Percentiles rank a stretch among this genome's conserved stretches.
Evolutionary conservation across 164 flowering plant species (phyloP).

Genomic region (Paratinospora sagittata): DNA sequence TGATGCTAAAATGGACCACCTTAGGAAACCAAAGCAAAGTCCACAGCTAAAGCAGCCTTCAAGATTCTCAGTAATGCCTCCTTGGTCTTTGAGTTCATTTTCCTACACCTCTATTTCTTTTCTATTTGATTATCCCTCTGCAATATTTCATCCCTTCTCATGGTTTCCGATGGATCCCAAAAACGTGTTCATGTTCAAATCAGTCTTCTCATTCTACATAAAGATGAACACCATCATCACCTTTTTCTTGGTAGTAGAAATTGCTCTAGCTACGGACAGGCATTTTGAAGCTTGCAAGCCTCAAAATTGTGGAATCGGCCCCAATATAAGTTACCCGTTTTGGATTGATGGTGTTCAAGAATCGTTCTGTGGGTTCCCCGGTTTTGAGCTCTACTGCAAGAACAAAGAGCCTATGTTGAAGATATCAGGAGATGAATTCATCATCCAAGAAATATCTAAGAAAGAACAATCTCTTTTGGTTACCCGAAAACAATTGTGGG

Average conservation of each 20-base stretch:
- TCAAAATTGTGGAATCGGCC: slow-evolving; percentile 14
- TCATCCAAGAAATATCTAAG: slow-evolving; percentile 8
- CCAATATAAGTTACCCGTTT: slow-evolving; percentile 17
- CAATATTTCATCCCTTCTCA: background rate
- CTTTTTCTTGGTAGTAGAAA: no score
- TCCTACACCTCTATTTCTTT: background rate
- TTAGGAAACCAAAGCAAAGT: no score
- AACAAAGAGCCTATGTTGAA: slow-evolving; percentile 1
- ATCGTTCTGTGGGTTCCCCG: slow-evolving; percentile 16
- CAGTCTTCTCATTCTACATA: background rate
- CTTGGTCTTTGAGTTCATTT: no score
- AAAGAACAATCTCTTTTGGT: background rate
- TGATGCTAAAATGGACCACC: no score
- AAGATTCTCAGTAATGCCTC: no score
- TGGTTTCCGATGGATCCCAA: background rate
- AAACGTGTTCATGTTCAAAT: background rate
- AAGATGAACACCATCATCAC: no score
- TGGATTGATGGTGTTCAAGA: slow-evolving; percentile 3
- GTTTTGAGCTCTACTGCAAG: slow-evolving; percentile 13
- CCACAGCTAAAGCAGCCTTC: no score
- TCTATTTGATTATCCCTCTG: background rate
- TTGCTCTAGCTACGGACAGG: slow-evolving; percentile 5
- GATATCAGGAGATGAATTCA: background rate
- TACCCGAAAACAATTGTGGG: no score
- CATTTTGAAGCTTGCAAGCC: slow-evolving; percentile 13